Conservation (phyloP, 2,329 filamentous ascomycete genomes). For the Aschersonia sp. region DNA sequence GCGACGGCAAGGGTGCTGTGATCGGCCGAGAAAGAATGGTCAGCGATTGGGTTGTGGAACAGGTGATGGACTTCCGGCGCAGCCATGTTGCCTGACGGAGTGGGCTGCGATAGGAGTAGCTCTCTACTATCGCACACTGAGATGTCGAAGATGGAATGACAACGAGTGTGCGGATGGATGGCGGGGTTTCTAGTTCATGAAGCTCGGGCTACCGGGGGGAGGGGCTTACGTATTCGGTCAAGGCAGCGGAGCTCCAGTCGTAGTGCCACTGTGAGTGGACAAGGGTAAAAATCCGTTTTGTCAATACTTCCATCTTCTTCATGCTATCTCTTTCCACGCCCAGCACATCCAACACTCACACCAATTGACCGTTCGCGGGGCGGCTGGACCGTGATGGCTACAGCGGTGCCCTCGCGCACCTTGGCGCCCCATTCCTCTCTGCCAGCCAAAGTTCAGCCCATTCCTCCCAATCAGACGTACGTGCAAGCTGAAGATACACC, state of each 20-base stretch:
- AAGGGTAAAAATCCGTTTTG: too few species aligned
- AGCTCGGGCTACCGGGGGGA: neutral
- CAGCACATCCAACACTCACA: too few species aligned
- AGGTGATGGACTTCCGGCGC: constrained; percentile 87
- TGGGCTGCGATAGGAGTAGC: constrained; percentile 37
- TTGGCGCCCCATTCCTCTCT: constrained; percentile 26
- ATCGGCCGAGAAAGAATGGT: constrained; percentile 96
- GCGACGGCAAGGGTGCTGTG: constrained; percentile 78
- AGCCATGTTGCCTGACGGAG: constrained; percentile 53
- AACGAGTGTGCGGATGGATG: constrained; percentile 1
- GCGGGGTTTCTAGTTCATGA: constrained; percentile 1
- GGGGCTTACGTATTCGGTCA: neutral
- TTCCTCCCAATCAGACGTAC: constrained; percentile 63
- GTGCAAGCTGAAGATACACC: constrained; percentile 11
- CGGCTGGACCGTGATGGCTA: constrained; percentile 14
- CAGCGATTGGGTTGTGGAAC: constrained; percentile 89
- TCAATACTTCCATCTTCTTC: neutral
- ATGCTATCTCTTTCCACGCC: neutral
- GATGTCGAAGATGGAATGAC: neutral
- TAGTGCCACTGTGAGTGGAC: neutral
- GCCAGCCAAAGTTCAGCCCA: constrained; percentile 35
- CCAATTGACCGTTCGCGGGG: too few species aligned
- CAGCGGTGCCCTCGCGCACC: constrained; percentile 23
- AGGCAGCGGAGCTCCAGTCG: neutral
- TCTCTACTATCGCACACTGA: constrained; percentile 76